Base-by-base conservation (phyloP, 1,284 basidiomycete species). In the Malassezia japonica region DNA sequence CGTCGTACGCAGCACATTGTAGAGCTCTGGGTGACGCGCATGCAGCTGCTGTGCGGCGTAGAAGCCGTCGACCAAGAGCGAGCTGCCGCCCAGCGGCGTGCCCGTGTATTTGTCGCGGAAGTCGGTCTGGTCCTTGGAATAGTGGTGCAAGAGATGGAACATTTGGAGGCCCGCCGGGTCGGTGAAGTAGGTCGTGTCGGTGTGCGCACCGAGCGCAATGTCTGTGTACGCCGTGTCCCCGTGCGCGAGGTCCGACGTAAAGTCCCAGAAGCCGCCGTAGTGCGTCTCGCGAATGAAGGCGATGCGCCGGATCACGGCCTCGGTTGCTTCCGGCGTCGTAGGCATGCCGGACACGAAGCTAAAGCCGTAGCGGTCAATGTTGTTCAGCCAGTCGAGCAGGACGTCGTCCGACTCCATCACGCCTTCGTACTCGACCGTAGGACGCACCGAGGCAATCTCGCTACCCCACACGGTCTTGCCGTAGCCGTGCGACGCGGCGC, bases 211-310 rank as follows among this genome's bases (percentile, higher is more conserved):
- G 5, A 98, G 80, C 1, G 84, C 84, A 34, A 94, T 75, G 18
- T 84, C 86, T 7, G 89, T 91, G 75, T 98, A 98, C 15, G 67
- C 67, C 4, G 67, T 70, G 71, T 96, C 91, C 18, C 89, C 89
- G 67, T 86, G 89, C 10, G 84, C 82, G 18, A 94, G 79, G 69
- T 94, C 83, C 0, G 90, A 83, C 1, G 90, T 95, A 67, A 98
- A 94, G 67, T 95, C 88, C 91, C 92, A 98, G 74, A 96, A 92
- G 42, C 83, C 82, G 28, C 57, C 67, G 84, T 90, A 96, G 68
- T 95, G 91, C 0, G 92, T 95, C 72, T 92, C 83, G 38, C 91
- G 81, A 51, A 96, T 91, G 67, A 86, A 87, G 0, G 82, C 83
- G 61, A 96, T 90, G 16, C 84, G 79, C 40, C 80, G 75, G 1